phyloP scores from a whole-genome alignment of 768 basidiomycete genomes.

The Tremella fuciformis region DNA sequence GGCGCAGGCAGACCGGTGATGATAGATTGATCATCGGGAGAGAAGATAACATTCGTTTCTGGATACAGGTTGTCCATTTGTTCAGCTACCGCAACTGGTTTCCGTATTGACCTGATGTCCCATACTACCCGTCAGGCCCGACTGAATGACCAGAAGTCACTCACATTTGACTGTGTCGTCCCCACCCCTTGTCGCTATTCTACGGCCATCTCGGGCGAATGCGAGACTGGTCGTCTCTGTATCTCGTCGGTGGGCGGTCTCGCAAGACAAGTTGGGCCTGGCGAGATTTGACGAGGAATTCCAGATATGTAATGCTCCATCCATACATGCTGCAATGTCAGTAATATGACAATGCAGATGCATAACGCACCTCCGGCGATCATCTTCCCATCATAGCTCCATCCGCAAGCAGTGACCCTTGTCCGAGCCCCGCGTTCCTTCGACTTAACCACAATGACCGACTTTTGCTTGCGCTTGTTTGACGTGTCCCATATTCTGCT shows the following conservation, averaged over 20 bases:
- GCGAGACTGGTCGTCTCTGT: slow-evolving; percentile 81
- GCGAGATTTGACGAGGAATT: slow-evolving; percentile 88
- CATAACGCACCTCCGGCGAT: slow-evolving; percentile 74
- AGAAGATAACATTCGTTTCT: slow-evolving; percentile 89
- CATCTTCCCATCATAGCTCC: slow-evolving; percentile 81
- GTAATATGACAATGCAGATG: slow-evolving; percentile 14
- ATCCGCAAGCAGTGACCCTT: slow-evolving; percentile 80
- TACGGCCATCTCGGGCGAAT: slow-evolving; percentile 83
- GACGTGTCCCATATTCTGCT: slow-evolving; percentile 89
- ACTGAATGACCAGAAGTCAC: slow-evolving; percentile 48
- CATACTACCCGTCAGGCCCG: slow-evolving; percentile 64
- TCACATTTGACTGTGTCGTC: slow-evolving; percentile 89
- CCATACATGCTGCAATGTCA: slow-evolving; percentile 67
- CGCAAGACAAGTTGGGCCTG: slow-evolving; percentile 77
- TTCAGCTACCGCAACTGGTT: slow-evolving; percentile 69
- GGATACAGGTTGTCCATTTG: slow-evolving; percentile 77
- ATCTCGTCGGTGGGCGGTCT: slow-evolving; percentile 80
- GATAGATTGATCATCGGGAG: slow-evolving; percentile 85
- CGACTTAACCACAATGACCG: slow-evolving; percentile 92
- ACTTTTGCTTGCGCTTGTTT: slow-evolving; percentile 88
- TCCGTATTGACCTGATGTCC: slow-evolving; percentile 88
- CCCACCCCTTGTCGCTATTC: slow-evolving; percentile 81
- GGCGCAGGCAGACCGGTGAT: slow-evolving; percentile 64
- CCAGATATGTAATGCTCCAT: slow-evolving; percentile 94
- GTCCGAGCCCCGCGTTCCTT: slow-evolving; percentile 93